A percentile compares a stretch with the other conserved stretches of the same genome.
Evolutionary conservation across 805 yeast species (phyloP).

Genomic region (Saturnispora halmiae): DNA sequence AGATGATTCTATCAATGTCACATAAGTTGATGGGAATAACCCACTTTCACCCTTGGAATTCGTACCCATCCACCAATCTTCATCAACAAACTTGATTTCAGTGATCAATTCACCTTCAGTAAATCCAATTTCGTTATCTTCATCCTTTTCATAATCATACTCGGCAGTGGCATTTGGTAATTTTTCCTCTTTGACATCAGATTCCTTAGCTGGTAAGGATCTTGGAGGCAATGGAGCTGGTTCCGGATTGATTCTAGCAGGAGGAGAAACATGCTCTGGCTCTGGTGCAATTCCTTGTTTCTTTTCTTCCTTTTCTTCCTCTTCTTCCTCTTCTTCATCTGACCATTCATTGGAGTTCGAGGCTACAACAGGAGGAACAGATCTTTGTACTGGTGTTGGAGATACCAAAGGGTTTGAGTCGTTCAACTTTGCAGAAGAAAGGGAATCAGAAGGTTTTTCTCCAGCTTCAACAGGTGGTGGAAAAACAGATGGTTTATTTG

Average conservation of each 20-base stretch:
- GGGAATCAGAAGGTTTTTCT: slow-evolving; percentile 7
- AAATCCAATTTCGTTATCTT: slow-evolving; percentile 65
- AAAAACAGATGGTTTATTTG: slow-evolving; percentile 12
- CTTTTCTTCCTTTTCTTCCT: slow-evolving; percentile 13
- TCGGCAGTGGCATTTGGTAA: slow-evolving; percentile 58
- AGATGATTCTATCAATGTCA: slow-evolving; percentile 29
- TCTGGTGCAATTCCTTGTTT: slow-evolving; percentile 15
- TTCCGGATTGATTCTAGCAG: slow-evolving; percentile 16
- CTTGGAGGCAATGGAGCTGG: slow-evolving; percentile 15
- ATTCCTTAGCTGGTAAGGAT: slow-evolving; percentile 10
- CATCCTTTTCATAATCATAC: slow-evolving; percentile 70
- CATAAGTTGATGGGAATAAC: slow-evolving; percentile 50
- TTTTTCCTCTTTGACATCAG: slow-evolving; percentile 9
- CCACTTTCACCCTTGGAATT: slow-evolving; percentile 38
- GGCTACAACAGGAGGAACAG: slow-evolving; percentile 14
- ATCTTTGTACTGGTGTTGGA: slow-evolving; percentile 10
- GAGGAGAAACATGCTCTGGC: slow-evolving; percentile 19
- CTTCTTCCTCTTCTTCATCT: slow-evolving; percentile 20
- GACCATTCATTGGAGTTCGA: slow-evolving; percentile 13
- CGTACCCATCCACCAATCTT: slow-evolving; percentile 56
- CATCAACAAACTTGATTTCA: slow-evolving; percentile 63
- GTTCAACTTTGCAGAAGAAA: slow-evolving; percentile 19
- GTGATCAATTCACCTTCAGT: slow-evolving; percentile 56
- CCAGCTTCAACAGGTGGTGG: slow-evolving; percentile 13
- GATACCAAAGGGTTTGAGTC: slow-evolving; percentile 8